phyloP scores from a whole-genome alignment of 805 yeast genomes.

The Yamadazyma insecticola region DNA sequence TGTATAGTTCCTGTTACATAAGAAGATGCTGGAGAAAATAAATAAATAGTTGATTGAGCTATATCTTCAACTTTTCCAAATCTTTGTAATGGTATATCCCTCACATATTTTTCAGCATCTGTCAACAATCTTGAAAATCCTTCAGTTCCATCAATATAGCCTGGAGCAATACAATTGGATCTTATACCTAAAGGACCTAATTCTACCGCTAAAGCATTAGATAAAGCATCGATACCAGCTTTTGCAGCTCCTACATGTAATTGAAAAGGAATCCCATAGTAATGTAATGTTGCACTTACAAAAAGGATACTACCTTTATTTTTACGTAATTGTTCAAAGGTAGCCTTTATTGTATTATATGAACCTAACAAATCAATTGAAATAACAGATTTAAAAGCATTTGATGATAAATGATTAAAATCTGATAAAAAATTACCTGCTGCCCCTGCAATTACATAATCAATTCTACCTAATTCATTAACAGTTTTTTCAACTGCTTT shows the following conservation, averaged over 20 bases:
- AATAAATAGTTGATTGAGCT: conserved; percentile 78
- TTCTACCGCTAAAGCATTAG: conserved; percentile 81
- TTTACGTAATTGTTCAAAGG: conserved; percentile 31
- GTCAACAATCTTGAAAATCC: conserved; percentile 62
- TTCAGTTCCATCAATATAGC: conserved; percentile 81
- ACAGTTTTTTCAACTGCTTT: conserved; percentile 63
- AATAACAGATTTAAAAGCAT: conserved; percentile 38
- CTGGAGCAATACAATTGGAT: conserved; percentile 85
- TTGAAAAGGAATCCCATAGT: conserved; percentile 52
- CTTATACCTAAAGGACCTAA: conserved; percentile 86
- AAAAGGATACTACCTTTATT: conserved; percentile 44
- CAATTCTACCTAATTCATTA: conserved; percentile 35
- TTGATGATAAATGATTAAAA: conserved; percentile 39
- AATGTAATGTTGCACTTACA: conserved; percentile 41
- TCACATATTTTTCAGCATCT: conserved; percentile 18
- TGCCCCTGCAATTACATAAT: conserved; percentile 42
- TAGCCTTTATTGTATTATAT: conserved; percentile 38
- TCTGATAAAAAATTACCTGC: conserved; percentile 41
- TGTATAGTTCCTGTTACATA: conserved; percentile 76
- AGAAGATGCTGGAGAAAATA: conserved; percentile 76
- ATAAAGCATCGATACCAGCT: conserved; percentile 91
- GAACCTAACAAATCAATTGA: conserved; percentile 39
- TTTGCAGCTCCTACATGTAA: conserved; percentile 91
- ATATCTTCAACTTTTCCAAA: conserved; percentile 71
- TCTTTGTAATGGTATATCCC: conserved; percentile 60